A percentile compares a stretch with the other conserved stretches of the same genome.
phyloP scores from a whole-genome alignment of 1,139 yeast species.

The Meyerozyma guilliermondii region DNA sequence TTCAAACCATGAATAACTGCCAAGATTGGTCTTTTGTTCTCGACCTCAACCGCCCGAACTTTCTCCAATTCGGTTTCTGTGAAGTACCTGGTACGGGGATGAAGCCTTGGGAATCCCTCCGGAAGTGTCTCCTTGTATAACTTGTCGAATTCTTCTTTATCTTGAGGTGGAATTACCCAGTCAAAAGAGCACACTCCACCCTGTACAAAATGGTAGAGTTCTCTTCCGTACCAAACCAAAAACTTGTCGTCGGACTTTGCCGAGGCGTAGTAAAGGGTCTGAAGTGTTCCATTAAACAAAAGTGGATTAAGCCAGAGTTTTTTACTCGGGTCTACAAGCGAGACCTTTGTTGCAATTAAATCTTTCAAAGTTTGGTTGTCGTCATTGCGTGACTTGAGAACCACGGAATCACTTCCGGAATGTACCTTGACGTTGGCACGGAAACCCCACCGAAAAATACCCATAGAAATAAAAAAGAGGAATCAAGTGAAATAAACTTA shows the following conservation, averaged over 20 bases:
- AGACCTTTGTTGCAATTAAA: constrained; percentile 19
- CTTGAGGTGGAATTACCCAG: constrained; percentile 57
- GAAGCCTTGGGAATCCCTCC: constrained; percentile 68
- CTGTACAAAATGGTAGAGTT: constrained; percentile 54
- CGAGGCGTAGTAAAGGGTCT: constrained; percentile 62
- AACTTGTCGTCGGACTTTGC: constrained; percentile 50
- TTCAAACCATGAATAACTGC: constrained; percentile 80
- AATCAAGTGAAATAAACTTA: no score
- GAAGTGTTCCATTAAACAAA: constrained; percentile 69
- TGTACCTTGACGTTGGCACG: constrained; percentile 31
- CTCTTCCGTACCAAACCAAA: constrained; percentile 72
- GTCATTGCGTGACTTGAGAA: constrained; percentile 13
- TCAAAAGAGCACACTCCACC: constrained; percentile 75
- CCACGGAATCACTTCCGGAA: constrained; percentile 17
- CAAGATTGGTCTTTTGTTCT: constrained; percentile 51
- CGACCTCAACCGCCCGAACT: constrained; percentile 21
- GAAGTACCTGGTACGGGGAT: constrained; percentile 73
- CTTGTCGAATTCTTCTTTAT: constrained; percentile 43
- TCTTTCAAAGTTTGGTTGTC: constrained; percentile 16
- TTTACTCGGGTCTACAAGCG: constrained; percentile 22
- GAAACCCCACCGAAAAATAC: constrained; percentile 33
- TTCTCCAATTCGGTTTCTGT: constrained; percentile 33
- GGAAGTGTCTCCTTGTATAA: constrained; percentile 53
- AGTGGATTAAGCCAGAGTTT: constrained; percentile 57
- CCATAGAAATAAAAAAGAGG: no score